phyloP scores from a whole-genome alignment of 2,329 filamentous ascomycete species.

The Colletotrichum lentis region DNA sequence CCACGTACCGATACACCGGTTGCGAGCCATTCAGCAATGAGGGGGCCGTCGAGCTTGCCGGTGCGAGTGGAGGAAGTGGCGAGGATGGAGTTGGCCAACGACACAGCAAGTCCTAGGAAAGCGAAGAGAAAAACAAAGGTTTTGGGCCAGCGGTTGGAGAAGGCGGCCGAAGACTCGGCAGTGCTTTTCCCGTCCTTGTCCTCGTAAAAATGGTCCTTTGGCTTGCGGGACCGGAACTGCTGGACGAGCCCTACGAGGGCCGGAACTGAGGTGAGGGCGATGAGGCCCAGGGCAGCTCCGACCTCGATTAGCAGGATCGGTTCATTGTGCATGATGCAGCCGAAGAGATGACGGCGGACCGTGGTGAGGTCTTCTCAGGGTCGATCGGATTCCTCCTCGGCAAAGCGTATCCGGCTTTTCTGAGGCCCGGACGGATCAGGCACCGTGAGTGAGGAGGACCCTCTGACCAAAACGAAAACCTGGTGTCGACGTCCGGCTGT shows the following conservation, averaged over 20 bases:
- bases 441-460: constrained; percentile 9
- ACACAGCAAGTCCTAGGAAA: constrained; percentile 61
- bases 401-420: constrained; percentile 9
- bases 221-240: constrained; percentile 48
- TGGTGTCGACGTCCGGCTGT: constrained; percentile 6
- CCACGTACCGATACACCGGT: constrained; percentile 69
- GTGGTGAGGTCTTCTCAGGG: not conserved
- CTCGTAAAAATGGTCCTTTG: constrained; percentile 63
- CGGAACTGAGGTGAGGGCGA: constrained; percentile 50
- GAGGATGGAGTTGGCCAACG: constrained; percentile 65
- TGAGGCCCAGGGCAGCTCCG: constrained; percentile 47
- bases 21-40: constrained; percentile 67
- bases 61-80: constrained; percentile 49
- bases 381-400: constrained; percentile 6
- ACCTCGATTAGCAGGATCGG: constrained; percentile 31
- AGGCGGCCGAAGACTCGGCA: constrained; percentile 67
- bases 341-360: not conserved
- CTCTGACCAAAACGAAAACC: not conserved
- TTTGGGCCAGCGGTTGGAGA: constrained; percentile 68
- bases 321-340: constrained; percentile 35
- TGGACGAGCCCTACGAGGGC: constrained; percentile 47
- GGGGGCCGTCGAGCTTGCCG: constrained; percentile 47
- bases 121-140: constrained; percentile 62
- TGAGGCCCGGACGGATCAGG: constrained; percentile 4
- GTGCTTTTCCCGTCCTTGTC: constrained; percentile 76